A percentile compares a stretch with the other conserved stretches of the same genome.
phyloP scores from a whole-genome alignment of 1,139 yeast species.

The Hyphopichia burtonii region DNA sequence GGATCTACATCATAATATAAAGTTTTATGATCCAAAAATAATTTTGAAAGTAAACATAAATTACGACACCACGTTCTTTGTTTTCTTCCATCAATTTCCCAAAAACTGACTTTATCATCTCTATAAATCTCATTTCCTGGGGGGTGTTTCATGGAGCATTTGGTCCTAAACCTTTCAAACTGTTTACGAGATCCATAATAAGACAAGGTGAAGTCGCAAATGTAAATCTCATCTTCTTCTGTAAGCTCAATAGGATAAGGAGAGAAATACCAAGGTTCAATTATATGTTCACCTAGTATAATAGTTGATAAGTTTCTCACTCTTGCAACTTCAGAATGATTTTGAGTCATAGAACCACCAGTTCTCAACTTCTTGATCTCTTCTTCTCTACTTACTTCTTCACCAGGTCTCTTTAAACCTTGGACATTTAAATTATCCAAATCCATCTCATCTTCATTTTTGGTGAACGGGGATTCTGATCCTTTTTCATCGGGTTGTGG shows the following conservation, averaged over 20 bases:
- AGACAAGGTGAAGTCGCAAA: slow-evolving; percentile 87
- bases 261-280: slow-evolving; percentile 98
- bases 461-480: slow-evolving; percentile 19
- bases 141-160: slow-evolving; percentile 88
- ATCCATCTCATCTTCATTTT: slow-evolving; percentile 73
- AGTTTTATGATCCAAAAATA: slow-evolving; percentile 92
- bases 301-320: slow-evolving; percentile 79
- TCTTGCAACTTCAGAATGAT: slow-evolving; percentile 82
- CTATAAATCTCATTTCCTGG: slow-evolving; percentile 98
- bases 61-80: slow-evolving; percentile 98
- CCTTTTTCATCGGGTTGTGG: slow-evolving; percentile 20
- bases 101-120: slow-evolving; percentile 73
- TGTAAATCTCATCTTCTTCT: slow-evolving; percentile 83
- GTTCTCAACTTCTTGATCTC: slow-evolving; percentile 91
- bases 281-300: slow-evolving; percentile 84
- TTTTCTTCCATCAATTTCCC: slow-evolving; percentile 94
- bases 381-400: slow-evolving; percentile 78
- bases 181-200: slow-evolving; percentile 89
- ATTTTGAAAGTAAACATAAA: slow-evolving; percentile 79
- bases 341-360: slow-evolving; percentile 95
- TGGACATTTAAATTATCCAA: slow-evolving; percentile 83
- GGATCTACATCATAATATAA: slow-evolving; percentile 97
- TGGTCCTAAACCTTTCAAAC: slow-evolving; percentile 84
- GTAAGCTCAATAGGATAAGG: slow-evolving; percentile 95
- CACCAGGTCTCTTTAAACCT: slow-evolving; percentile 65